These are phyloP conservation scores for Candida michaelii DNA, from an alignment of 805 yeast species.

Conservation along the genomic window DNA sequence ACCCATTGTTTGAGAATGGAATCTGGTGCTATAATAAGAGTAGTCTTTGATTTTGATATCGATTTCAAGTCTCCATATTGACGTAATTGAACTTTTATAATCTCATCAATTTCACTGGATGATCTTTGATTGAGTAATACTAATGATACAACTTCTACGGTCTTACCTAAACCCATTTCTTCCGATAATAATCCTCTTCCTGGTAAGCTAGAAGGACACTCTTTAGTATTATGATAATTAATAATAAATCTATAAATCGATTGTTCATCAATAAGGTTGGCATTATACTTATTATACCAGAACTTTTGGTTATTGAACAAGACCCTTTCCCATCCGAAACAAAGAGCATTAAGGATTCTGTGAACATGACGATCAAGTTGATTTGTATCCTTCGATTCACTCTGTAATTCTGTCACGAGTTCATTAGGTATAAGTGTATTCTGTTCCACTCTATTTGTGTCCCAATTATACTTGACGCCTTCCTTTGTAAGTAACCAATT, in stretches of 20 bases:
- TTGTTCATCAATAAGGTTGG: constrained; percentile 39
- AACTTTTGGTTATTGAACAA: constrained; percentile 13
- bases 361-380: constrained; percentile 22
- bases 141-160: constrained; percentile 77
- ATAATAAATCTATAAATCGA: constrained; percentile 30
- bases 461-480: constrained; percentile 36
- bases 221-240: constrained; percentile 22
- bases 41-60: constrained; percentile 59
- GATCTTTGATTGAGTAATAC: constrained; percentile 61
- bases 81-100: constrained; percentile 26
- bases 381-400: neutral
- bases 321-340: constrained; percentile 53
- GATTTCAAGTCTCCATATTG: constrained; percentile 43
- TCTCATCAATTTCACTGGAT: constrained; percentile 27
- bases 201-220: constrained; percentile 30
- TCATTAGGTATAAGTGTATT: constrained; percentile 15
- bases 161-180: constrained; percentile 97
- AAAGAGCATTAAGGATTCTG: constrained; percentile 36
- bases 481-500: constrained; percentile 58
- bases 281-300: constrained; percentile 55
- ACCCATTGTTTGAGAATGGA: constrained; percentile 86
- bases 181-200: constrained; percentile 78
- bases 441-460: constrained; percentile 21
- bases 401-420: constrained; percentile 4
- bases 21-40: constrained; percentile 83